These are phyloP conservation scores for Talaromyces sp. DNA, from an alignment of 2,329 filamentous ascomycete species.

Conservation along the genomic window DNA sequence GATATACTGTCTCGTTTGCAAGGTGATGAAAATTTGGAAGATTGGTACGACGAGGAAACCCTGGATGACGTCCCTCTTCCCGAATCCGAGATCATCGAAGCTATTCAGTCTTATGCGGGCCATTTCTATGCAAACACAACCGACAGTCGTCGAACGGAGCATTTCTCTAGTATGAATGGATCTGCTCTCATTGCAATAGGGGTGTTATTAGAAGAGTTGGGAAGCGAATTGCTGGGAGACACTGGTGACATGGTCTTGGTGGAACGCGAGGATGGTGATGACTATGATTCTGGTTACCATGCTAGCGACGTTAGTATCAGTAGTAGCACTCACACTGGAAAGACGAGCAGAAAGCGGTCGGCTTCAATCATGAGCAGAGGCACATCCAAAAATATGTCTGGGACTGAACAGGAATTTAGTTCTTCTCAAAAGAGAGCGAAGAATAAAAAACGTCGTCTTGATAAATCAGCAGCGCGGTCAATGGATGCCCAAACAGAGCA, in stretches of 20 bases:
- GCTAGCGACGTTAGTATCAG: conserved; percentile 2
- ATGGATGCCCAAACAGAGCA: neutral
- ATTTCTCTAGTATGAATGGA: conserved; percentile 57
- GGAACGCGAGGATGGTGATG: conserved; percentile 40
- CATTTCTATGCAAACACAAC: conserved; percentile 50
- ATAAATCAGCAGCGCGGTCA: neutral
- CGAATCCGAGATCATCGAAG: conserved; percentile 54
- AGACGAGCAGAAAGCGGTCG: conserved; percentile 8
- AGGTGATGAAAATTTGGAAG: conserved; percentile 49
- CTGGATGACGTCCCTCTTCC: conserved; percentile 44
- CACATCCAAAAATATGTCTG: conserved; percentile 15
- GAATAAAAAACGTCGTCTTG: conserved; percentile 2
- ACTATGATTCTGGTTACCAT: neutral
- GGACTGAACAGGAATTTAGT: conserved; percentile 22
- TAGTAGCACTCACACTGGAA: neutral
- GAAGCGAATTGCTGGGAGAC: conserved; percentile 50
- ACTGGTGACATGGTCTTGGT: conserved; percentile 58
- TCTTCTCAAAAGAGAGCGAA: neutral
- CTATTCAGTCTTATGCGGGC: conserved; percentile 56
- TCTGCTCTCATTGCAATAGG: conserved; percentile 60
- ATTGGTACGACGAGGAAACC: conserved; percentile 52
- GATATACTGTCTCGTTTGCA: conserved; percentile 58
- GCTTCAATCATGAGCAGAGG: conserved; percentile 7
- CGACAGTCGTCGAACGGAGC: conserved; percentile 31
- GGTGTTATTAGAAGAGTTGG: conserved; percentile 58